Conservation (phyloP, 2,329 filamentous ascomycete species). For the Colletotrichum cordylinicola region DNA sequence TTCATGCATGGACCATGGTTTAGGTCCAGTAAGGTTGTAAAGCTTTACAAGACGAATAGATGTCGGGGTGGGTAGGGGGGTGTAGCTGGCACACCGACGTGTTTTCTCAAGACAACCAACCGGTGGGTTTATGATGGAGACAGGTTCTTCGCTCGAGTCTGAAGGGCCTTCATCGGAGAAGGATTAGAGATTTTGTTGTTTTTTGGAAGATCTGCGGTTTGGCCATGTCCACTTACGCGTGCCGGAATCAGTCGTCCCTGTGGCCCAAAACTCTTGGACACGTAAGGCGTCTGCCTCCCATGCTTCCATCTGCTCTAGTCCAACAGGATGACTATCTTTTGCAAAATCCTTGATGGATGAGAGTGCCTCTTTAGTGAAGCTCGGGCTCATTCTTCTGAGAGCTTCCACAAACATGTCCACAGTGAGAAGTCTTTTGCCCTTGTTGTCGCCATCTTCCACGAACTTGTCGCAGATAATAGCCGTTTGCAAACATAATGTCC, state of each 20-base stretch:
- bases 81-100: accelerated
- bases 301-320: no score
- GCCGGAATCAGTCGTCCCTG: accelerated
- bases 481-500: no score
- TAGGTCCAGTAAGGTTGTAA: not conserved
- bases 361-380: no score
- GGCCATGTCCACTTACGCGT: not conserved
- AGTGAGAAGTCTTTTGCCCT: no score
- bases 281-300: no score
- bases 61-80: not conserved
- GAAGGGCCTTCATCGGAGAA: not conserved
- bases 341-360: no score
- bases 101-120: not conserved
- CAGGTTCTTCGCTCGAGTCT: not conserved
- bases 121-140: not conserved
- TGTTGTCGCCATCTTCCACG: no score
- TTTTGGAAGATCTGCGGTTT: accelerated
- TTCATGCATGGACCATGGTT: not conserved
- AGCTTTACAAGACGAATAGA: not conserved
- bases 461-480: no score
- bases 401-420: no score
- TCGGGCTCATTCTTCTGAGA: no score
- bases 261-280: no score
- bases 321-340: no score
- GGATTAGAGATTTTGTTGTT: accelerated